These are phyloP conservation scores for Thelonectria olida DNA, from an alignment of 2,329 filamentous ascomycete species.

Conservation along the genomic window DNA sequence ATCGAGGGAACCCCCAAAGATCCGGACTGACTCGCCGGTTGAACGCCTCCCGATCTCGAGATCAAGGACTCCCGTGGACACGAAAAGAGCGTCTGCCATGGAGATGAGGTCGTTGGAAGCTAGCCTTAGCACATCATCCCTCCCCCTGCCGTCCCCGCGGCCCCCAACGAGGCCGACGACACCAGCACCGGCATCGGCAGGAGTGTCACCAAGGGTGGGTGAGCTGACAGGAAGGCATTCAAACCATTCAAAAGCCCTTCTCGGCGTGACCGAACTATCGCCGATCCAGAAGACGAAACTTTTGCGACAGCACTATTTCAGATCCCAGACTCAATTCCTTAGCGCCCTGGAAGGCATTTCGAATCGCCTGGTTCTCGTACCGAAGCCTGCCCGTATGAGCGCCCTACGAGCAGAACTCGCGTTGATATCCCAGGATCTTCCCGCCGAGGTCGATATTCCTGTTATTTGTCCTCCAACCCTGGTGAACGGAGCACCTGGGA, in stretches of 20 bases:
- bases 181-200: slow-evolving; percentile 66
- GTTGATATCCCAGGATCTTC: slow-evolving; percentile 81
- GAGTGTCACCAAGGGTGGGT: slow-evolving; percentile 54
- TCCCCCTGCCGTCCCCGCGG: slow-evolving; percentile 69
- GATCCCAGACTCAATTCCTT: slow-evolving; percentile 82
- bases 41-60: slow-evolving; percentile 34
- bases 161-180: slow-evolving; percentile 63
- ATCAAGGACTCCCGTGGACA: slow-evolving; percentile 47
- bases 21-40: slow-evolving; percentile 28
- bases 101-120: slow-evolving; percentile 66
- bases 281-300: slow-evolving; percentile 74
- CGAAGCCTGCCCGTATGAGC: slow-evolving; percentile 82
- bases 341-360: slow-evolving; percentile 85
- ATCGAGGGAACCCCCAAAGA: slow-evolving; percentile 39
- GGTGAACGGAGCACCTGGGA: slow-evolving; percentile 76
- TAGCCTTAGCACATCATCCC: slow-evolving; percentile 73
- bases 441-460: slow-evolving; percentile 85
- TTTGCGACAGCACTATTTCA: slow-evolving; percentile 83
- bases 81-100: slow-evolving; percentile 58
- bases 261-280: slow-evolving; percentile 70
- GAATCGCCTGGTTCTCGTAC: slow-evolving; percentile 83
- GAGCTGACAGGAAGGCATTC: slow-evolving; percentile 68
- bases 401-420: slow-evolving; percentile 83
- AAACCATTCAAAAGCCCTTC: slow-evolving; percentile 64
- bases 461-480: slow-evolving; percentile 81